Evolutionary conservation across 306 rosid genomes (phyloP), one percentile per base, ranked within the genome.

Genomic region (Casuarina cunninghamiana): DNA sequence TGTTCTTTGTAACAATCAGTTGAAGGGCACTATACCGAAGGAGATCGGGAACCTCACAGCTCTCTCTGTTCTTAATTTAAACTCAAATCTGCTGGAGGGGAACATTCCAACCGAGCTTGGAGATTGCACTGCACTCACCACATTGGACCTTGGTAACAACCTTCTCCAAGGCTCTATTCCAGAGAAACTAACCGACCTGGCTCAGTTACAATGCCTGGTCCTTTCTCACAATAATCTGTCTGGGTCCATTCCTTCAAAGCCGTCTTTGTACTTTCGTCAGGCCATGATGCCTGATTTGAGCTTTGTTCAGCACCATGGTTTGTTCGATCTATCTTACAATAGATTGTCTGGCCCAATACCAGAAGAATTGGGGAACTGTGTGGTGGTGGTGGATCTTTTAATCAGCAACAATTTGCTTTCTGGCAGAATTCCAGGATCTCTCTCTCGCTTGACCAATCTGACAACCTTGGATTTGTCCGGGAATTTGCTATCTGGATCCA

Each of bases 241-340:
- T 1, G 99, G 99, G 37, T n/a, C 89, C n/a, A 89, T 96, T 72
- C 99, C 99, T 74, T 70, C 90, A 12, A 91, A 79, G 75, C 70
- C 83, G 2, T 90, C 97, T 13, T 82, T 69, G 0, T 93, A 90
- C 86, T 96, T 96, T 69, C 93, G 85, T n/a, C 97, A 90, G 76
- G 66, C 73, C 44, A 84, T 75, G 1, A 81, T 96, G 69, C 99
- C 99, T 44, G 98, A 89, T 77, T 75, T 90, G 88, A 90, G 96
- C 84, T 96, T 91, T 87, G 81, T 96, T 61, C 99, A 96, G 74
- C 99, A 96, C 75, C 94, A 85, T 84, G 99, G 99, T 17, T 90
- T 96, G 12, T 85, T 86, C 71, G 99, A 93, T 85, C 88, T 96
- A 48, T 96, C 99, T 32, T 72, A 88, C 81, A 96, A 96, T 74